phyloP scores from a whole-genome alignment of 306 rosid species.

The Malus sieversii region DNA sequence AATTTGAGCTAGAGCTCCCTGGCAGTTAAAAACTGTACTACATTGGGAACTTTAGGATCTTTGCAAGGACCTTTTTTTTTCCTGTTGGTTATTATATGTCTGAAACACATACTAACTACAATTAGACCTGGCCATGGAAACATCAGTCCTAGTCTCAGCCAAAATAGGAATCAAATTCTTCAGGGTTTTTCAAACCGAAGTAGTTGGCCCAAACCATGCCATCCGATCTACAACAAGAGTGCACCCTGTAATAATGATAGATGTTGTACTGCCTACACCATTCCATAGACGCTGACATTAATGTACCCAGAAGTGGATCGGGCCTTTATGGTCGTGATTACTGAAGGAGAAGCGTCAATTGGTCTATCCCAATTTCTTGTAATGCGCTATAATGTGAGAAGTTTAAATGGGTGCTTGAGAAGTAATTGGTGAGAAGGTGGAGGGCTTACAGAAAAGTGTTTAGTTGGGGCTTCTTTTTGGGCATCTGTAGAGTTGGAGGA shows the following conservation, averaged over 20 bases:
- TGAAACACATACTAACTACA: not conserved
- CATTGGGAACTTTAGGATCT: not conserved
- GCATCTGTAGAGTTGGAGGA: not conserved
- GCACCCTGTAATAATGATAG: not conserved
- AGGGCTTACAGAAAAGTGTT: not conserved
- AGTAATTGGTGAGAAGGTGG: not conserved
- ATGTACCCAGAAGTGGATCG: not conserved
- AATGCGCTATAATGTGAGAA: not conserved
- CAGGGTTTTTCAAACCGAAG: not conserved
- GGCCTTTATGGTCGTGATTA: not conserved
- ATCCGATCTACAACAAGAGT: not conserved
- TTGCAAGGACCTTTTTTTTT: not conserved
- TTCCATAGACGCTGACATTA: not conserved
- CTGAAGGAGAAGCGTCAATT: not conserved
- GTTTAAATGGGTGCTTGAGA: not conserved
- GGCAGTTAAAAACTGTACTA: not conserved
- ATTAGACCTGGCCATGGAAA: not conserved
- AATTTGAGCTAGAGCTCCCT: not conserved
- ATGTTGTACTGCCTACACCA: not conserved
- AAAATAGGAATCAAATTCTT: not conserved
- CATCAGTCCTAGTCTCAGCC: not conserved
- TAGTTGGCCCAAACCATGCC: not conserved
- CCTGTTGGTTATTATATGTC: not conserved
- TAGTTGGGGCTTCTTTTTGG: not conserved
- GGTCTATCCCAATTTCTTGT: not conserved